Evolutionary conservation across 768 basidiomycete genomes (phyloP), one percentile per base, ranked within the genome.

Genomic region (Paxillus involutus): DNA sequence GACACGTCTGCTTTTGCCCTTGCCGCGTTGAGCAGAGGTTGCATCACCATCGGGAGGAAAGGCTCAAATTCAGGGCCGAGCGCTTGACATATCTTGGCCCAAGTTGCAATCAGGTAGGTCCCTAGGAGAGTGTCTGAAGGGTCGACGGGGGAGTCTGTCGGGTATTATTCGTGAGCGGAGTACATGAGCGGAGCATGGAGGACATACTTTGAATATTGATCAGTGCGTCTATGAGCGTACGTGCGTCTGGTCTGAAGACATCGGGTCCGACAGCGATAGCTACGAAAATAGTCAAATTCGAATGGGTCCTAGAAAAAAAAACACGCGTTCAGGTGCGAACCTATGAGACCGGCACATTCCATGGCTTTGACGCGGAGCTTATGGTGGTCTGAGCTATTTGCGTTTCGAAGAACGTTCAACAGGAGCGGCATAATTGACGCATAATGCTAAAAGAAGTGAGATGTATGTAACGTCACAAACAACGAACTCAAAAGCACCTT

Each of bases 291-390:
- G 40, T 48, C 29, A 45, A 43, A 33, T 33, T 4, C 4, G 12
- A 5, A 39, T 26, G 46, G 1, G 41, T 9, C 13, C 13, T 5
- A 21, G 21, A 21, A 21, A 21, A 21, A 21, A 21, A 21, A 21
- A 21, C 21, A 21, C 21, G 33, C 16, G 12, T 43, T 33, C 43
- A 52, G 58, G 42, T 21, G 69, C 82, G 16, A 39, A 92, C 92
- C 92, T 56, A 92, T 88, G 19, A 93, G 74, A 8, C 89, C 89
- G 0, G 90, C 91, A 67, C 92, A 94, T 65, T 95, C 93, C 89
- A 96, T 94, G 0, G 91, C 90, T 64, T 94, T 91, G 39, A 84
- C 80, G 21, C 89, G 76, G 47, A 94, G 63, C 64, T 85, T 86
- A 24, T 78, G 75, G 66, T 89, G 86, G 47, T 86, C 84, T 0